A percentile compares a stretch with the other conserved stretches of the same genome.
These are phyloP conservation scores for Monosporascus cannonballus DNA, from an alignment of 2,329 filamentous ascomycete species.

Conservation along the genomic window DNA sequence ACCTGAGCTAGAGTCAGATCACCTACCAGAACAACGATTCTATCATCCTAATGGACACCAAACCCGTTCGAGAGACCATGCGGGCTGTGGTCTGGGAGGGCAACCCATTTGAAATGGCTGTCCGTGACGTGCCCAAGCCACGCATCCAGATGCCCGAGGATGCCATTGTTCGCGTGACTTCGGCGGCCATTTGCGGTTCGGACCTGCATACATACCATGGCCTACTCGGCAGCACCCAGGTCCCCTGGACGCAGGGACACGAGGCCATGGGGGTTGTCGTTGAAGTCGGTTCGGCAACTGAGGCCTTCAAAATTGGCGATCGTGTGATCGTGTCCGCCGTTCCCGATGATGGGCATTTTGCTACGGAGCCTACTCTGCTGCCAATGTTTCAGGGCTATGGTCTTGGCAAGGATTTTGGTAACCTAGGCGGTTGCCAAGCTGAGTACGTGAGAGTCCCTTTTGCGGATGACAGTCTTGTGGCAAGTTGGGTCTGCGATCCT, in stretches of 20 bases:
- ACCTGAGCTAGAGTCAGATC: too few species aligned
- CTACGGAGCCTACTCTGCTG: neutral
- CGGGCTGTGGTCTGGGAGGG: conserved; percentile 6
- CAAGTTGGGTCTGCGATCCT: too few species aligned
- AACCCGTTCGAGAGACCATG: neutral
- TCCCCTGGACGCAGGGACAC: conserved; percentile 27
- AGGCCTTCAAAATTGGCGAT: conserved; percentile 29
- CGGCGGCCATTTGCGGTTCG: conserved; percentile 28
- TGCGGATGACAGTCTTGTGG: conserved; percentile 12
- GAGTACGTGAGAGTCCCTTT: conserved; percentile 15
- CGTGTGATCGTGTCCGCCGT: conserved; percentile 31
- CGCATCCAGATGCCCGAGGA: conserved; percentile 16
- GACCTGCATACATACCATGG: conserved; percentile 31
- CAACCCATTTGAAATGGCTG: conserved; percentile 6
- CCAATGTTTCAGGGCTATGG: too few species aligned
- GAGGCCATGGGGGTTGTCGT: conserved; percentile 35
- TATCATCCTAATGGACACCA: neutral
- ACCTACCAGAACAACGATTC: too few species aligned
- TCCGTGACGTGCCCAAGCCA: conserved; percentile 11
- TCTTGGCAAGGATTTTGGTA: neutral
- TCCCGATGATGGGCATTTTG: conserved; percentile 10
- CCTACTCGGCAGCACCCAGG: conserved; percentile 3
- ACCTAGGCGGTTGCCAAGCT: conserved; percentile 8
- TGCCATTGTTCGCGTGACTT: conserved; percentile 29
- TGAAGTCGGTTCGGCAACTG: conserved; percentile 28